Base-by-base conservation (phyloP, 179 eudicot species). In the Nepenthes alata region DNA sequence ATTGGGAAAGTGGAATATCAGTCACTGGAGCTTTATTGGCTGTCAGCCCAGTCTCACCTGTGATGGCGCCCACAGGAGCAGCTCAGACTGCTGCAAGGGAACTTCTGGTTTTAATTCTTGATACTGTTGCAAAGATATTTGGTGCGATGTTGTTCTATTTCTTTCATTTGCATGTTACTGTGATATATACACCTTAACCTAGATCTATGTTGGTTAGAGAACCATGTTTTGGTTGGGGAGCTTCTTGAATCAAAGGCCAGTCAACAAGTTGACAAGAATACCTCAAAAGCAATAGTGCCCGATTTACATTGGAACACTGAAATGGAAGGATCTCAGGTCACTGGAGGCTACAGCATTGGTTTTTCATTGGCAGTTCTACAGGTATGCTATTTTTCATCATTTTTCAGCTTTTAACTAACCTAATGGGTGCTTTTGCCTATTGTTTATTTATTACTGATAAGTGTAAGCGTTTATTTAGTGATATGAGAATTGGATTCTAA, bases 181-280 rank as follows among this genome's bases (percentile, higher is more conserved):
- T 51, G 65, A 74, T 37, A 13, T 48, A 54, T 61, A 51, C 58
- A 61, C 49, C 10, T 37, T 25, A 2, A 58, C 58, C 38, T 64
- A 11, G 35, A 25, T 65, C 57, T 6, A 64, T 64, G 35, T 48
- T 77, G 62, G 65, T 66, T 76, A 93, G 98, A 89, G 74, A 93
- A 93, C 78, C 98, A 93, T 76, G 93, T 93, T 53, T 78, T 86
- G 74, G 85, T 89, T 62, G 98, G 98, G 44, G 93, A 93, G 81
- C 87, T 89, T 70, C 93, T 93, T 63, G 98, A 93, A 75, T 80
- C 87, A 12, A 93, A 86, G 74, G 77, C 83, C 71, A 76, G 81
- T 53, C 95, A 85, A 63, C 89, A 85, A 71, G 67, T 65, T 77
- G 81, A 85, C 71, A 74, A 83, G 74, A 91, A 74, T 73, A 86